Percentiles rank a stretch among this genome's conserved stretches.
Evolutionary conservation across 805 yeast genomes (phyloP).

Genomic region (Middelhovenomyces tepae): DNA sequence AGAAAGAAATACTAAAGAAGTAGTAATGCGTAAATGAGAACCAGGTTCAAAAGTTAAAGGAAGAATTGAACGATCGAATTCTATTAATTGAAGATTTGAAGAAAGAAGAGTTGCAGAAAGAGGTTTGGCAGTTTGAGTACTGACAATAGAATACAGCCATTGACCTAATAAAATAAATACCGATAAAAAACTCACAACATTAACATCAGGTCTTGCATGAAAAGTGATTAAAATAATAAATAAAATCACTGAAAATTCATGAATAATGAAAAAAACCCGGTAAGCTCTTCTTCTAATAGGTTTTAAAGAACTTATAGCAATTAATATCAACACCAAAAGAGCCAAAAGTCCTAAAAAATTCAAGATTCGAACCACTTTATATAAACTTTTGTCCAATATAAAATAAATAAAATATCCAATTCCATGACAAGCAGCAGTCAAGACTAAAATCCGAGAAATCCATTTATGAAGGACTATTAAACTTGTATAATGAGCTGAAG

Average conservation of each 20-base stretch:
- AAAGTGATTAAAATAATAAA: constrained; percentile 55
- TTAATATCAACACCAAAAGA: constrained; percentile 49
- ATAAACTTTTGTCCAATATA: constrained; percentile 33
- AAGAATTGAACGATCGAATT: constrained; percentile 39
- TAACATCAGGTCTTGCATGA: constrained; percentile 76
- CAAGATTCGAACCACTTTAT: constrained; percentile 44
- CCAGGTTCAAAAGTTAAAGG: constrained; percentile 35
- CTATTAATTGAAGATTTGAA: constrained; percentile 38
- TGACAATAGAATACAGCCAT: constrained; percentile 39
- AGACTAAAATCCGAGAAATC: constrained; percentile 68
- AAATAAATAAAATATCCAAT: constrained; percentile 52
- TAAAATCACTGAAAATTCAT: constrained; percentile 72
- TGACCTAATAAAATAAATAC: constrained; percentile 48
- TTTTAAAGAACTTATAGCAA: constrained; percentile 61
- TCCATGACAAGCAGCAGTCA: constrained; percentile 61
- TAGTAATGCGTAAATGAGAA: constrained; percentile 35
- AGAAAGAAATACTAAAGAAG: constrained; percentile 24
- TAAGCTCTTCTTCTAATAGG: constrained; percentile 52
- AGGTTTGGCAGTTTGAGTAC: constrained; percentile 16
- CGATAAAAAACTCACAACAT: constrained; percentile 48
- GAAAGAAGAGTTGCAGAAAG: constrained; percentile 33
- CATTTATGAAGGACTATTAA: constrained; percentile 82
- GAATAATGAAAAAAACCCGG: constrained; percentile 57
- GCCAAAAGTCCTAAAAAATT: constrained; percentile 70
- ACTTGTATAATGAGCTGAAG: constrained; percentile 61